Evolutionary conservation across 306 rosid genomes (phyloP), one percentile per base, ranked within the genome.

Genomic region (Erythrophleum fordii): DNA sequence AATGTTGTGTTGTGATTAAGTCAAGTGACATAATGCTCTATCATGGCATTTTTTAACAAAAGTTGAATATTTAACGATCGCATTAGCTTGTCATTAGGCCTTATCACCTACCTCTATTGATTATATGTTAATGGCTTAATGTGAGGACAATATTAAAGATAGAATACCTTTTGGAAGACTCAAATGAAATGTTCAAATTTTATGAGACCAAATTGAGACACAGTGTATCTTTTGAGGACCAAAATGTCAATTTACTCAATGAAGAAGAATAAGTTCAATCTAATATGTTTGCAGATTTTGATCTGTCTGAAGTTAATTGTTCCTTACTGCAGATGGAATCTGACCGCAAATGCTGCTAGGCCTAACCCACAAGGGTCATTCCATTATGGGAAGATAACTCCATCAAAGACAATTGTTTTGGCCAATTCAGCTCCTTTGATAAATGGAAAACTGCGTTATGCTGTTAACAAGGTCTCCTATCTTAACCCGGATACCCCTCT

Each of bases 341-440:
- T 93, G 84, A 96, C 98, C 58, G 98, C 99, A 85, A 96, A 84
- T 89, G 99, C 99, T 29, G 99, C 99, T 9, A 88, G 99, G 90
- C 98, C 98, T 23, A 95, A 95, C 48, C 99, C 99, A 61, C 98
- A 95, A 77, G 98, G 99, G 9, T 95, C 99, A 61, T 95, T 52
- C 91, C 99, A 95, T 84, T 95, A 95, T 44, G 99, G 99, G 58
- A 84, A 73, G 83, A 89, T 96, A 44, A 82, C 87, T n/a, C 87
- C 92, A 6, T 86, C 89, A 59, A 93, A 86, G 90, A 90, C 94
- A 44, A 87, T 95, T 46, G 83, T 93, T 16, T 86, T 95, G 78
- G 95, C 87, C 70, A 92, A 86, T 77, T 90, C 99, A 28, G 92
- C 96, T 23, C 77, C 97, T 48, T 75, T 89, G 45, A 86, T 95